Percentiles rank a stretch among this genome's conserved stretches.
These are phyloP conservation scores for Ganoderma lingzhi DNA, from an alignment of 1,284 basidiomycete genomes.

Conservation along the genomic window DNA sequence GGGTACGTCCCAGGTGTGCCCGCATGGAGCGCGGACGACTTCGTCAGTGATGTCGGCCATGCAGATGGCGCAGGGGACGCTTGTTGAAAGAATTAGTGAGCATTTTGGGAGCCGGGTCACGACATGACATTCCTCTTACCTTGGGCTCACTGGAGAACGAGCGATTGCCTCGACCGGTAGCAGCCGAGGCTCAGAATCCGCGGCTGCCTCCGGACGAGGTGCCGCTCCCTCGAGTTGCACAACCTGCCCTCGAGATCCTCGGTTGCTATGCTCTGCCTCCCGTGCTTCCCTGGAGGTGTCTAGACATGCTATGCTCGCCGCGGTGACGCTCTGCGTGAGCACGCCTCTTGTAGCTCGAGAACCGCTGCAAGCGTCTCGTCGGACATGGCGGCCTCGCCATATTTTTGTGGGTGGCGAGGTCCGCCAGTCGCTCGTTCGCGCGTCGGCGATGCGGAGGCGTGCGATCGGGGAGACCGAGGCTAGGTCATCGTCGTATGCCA, in stretches of 20 bases:
- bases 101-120: neutral
- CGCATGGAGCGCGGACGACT: conserved; percentile 44
- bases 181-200: neutral
- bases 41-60: conserved; percentile 36
- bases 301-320: neutral
- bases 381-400: neutral
- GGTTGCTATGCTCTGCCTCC: neutral
- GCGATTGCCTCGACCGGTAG: neutral
- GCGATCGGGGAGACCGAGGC: neutral
- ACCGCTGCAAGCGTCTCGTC: neutral
- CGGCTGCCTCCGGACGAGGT: neutral
- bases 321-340: neutral
- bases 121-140: neutral
- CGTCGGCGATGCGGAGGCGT: neutral
- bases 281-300: neutral
- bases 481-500: neutral
- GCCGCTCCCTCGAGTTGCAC: neutral
- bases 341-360: neutral
- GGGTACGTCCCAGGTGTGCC: conserved; percentile 45
- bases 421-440: neutral
- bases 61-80: conserved; percentile 41
- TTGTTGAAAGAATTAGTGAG: neutral
- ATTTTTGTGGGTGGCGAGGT: neutral
- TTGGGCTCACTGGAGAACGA: neutral
- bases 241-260: neutral